Percentiles rank a stretch among this genome's conserved stretches.
phyloP scores from a whole-genome alignment of 164 flowering plant species.

The Aristolochia californica region DNA sequence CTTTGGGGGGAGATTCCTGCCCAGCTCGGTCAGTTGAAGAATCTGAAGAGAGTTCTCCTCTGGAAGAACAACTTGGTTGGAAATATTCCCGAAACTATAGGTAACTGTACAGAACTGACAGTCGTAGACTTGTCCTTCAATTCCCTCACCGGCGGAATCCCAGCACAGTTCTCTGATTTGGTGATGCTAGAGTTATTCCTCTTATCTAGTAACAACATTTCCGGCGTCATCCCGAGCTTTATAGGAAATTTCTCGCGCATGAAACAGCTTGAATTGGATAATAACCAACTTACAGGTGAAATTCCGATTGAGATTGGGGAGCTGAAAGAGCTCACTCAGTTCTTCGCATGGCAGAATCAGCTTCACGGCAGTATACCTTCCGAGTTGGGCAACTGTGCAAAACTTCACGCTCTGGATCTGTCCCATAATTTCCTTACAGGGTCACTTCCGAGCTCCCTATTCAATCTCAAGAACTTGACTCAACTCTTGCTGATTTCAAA shows the following conservation, averaged over 20 bases:
- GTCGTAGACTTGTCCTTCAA: constrained; percentile 49
- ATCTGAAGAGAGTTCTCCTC: constrained; percentile 31
- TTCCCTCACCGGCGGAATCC: constrained; percentile 34
- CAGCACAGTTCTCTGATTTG: constrained; percentile 23
- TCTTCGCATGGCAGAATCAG: constrained; percentile 61
- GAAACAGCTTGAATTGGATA: constrained; percentile 49
- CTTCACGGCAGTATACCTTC: constrained; percentile 41
- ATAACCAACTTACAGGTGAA: constrained; percentile 35
- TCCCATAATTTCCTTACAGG: constrained; percentile 51
- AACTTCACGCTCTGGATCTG: constrained; percentile 45
- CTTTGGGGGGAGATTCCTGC: constrained; percentile 37
- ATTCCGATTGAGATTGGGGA: constrained; percentile 41
- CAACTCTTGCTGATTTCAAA: constrained; percentile 45
- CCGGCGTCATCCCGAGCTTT: constrained; percentile 35
- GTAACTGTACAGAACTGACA: constrained; percentile 26
- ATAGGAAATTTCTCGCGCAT: constrained; percentile 30
- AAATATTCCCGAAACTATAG: constrained; percentile 30
- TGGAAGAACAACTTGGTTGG: constrained; percentile 51
- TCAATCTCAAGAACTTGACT: constrained; percentile 37
- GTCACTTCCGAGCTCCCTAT: constrained; percentile 31
- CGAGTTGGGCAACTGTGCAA: constrained; percentile 34
- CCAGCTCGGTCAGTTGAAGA: constrained; percentile 25
- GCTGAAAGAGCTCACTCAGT: constrained; percentile 34
- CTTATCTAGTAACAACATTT: constrained; percentile 32
- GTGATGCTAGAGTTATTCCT: constrained; percentile 34